Base-by-base conservation (phyloP, 1,284 basidiomycete species). In the Exobasidium rhododendri region DNA sequence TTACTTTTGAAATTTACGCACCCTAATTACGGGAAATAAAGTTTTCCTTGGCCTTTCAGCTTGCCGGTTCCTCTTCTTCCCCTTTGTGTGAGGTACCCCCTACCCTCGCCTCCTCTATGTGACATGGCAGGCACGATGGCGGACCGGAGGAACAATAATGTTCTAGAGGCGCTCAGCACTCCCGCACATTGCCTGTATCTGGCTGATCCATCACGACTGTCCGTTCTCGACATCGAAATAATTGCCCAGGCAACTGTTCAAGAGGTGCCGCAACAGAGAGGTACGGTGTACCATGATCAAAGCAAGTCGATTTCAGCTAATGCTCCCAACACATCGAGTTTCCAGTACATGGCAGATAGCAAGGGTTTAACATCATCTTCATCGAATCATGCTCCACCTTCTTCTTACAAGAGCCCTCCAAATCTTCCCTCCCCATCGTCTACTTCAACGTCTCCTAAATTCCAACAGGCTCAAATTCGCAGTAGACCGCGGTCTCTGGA, bases 141-240 rank as follows among this genome's bases (percentile, higher is more conserved):
- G 17, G 35, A 40, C 10, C 35, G 17, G 17, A 40, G 17, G 35
- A 40, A 17, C 17, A 40, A 40, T 40, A 17, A 7, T 40, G 10
- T 7, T 31, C 47, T 7, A 10, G 47, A 50, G 7, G 47, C 47
- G 7, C 20, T 50, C 7, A 50, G 22, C 47, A 31, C 22, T 26
- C 47, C 47, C 14, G 20, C 24, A 7, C 29, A 50, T 7, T 26
- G 47, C 47, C 22, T 50, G 10, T 50, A 50, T 31, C 20, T 26
- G 22, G 47, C 47, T 31, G 52, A 55, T 35, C 52, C 52, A 55
- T 4, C 13, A 14, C 52, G 30, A 17, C 17, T 55, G 22, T 55
- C 52, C 14, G 22, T 55, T 17, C 28, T 55, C 2, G 52, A 31
- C 52, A 26, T 55, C 30, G 13, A 31, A 22, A 55, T 55, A 14